These are phyloP conservation scores for Rhizopus sp. DNA, from an alignment of 371 early-diverging fungal species.

Conservation along the genomic window DNA sequence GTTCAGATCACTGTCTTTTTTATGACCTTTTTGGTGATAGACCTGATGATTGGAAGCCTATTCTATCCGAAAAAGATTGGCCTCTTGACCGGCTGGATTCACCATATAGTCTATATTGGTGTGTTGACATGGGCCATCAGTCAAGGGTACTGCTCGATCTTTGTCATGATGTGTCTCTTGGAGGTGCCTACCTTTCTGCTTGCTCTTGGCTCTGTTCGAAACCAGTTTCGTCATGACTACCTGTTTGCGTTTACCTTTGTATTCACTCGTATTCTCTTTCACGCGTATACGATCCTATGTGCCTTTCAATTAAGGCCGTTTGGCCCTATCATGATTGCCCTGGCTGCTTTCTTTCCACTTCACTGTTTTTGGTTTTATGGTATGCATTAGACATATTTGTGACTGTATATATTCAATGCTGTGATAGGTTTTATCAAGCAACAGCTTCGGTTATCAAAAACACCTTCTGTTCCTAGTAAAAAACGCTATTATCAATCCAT, in stretches of 20 bases:
- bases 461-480: neutral
- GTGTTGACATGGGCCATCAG: constrained; percentile 32
- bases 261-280: constrained; percentile 40
- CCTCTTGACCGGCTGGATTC: constrained; percentile 57
- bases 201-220: constrained; percentile 40
- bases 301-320: constrained; percentile 18
- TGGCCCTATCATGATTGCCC: constrained; percentile 17
- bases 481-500: neutral
- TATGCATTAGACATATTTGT: constrained; percentile 9
- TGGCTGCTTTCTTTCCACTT: constrained; percentile 36
- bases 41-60: constrained; percentile 44
- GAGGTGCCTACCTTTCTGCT: constrained; percentile 45
- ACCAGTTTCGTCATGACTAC: constrained; percentile 34
- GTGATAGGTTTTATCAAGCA: constrained; percentile 32
- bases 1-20: constrained; percentile 36
- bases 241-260: constrained; percentile 47
- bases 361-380: constrained; percentile 55
- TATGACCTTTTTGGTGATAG: constrained; percentile 47
- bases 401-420: too few relatives aligned
- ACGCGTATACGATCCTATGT: constrained; percentile 35
- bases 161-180: constrained; percentile 40
- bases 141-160: constrained; percentile 23
- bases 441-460: constrained; percentile 19
- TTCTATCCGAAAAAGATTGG: constrained; percentile 52
- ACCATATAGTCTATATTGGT: constrained; percentile 50